Percentiles rank a stretch among this genome's conserved stretches.
phyloP scores from a whole-genome alignment of 2,329 filamentous ascomycete genomes.

The Polytolypa hystricis region DNA sequence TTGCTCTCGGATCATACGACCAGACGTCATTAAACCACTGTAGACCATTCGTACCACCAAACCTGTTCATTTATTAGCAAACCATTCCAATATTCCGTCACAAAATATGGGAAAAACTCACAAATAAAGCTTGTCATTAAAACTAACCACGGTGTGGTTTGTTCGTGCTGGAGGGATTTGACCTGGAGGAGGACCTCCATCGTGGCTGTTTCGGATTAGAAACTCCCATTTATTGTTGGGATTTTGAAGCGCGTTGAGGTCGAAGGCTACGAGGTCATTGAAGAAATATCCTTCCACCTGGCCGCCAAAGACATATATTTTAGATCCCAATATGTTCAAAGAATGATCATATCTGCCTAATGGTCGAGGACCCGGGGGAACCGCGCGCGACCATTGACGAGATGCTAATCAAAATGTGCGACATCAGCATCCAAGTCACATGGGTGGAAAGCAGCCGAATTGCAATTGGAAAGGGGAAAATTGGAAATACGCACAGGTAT shows the following conservation, averaged over 20 bases:
- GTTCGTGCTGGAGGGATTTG: constrained; percentile 78
- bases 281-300: constrained; percentile 97
- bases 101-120: constrained; percentile 44
- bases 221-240: constrained; percentile 91
- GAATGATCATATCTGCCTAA: constrained; percentile 92
- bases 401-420: constrained; percentile 52
- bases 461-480: background rate
- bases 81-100: background rate
- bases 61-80: constrained; percentile 42
- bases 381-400: constrained; percentile 90
- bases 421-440: constrained; percentile 20
- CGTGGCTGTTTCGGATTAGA: constrained; percentile 63
- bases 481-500: constrained; percentile 65
- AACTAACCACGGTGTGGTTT: constrained; percentile 87
- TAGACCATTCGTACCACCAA: constrained; percentile 90
- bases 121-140: constrained; percentile 87
- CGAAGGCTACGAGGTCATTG: constrained; percentile 92
- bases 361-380: constrained; percentile 75
- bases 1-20: constrained; percentile 77
- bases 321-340: constrained; percentile 89
- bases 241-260: constrained; percentile 86
- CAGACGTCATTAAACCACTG: constrained; percentile 99
- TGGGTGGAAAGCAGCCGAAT: background rate
- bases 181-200: constrained; percentile 44
- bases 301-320: constrained; percentile 94